Evolutionary conservation across 495 filamentous ascomycete species (phyloP).

Genomic region (Aspergillus wentii): DNA sequence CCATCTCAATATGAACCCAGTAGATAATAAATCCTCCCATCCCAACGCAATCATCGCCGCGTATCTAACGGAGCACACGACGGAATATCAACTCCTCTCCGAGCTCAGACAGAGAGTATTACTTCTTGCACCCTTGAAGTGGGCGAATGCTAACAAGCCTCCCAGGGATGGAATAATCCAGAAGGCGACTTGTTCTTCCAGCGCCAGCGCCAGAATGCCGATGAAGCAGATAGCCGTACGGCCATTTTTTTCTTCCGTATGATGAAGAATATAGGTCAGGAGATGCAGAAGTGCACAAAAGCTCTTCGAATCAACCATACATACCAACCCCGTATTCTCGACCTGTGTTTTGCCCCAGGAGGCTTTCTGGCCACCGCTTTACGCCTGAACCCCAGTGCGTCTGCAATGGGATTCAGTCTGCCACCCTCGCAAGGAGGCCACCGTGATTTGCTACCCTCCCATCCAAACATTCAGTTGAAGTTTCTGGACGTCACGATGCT

Average conservation of each 20-base stretch:
- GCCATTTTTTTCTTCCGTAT: constrained; percentile 21
- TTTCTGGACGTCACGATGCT: constrained; percentile 53
- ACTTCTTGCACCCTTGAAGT: too few species aligned
- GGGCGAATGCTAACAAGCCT: background rate
- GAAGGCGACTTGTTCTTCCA: constrained; percentile 37
- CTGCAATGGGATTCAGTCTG: constrained; percentile 38
- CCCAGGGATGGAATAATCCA: constrained; percentile 39
- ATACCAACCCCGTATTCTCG: constrained; percentile 29
- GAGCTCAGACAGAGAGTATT: too few species aligned
- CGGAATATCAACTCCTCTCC: too few species aligned
- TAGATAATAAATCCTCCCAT: too few species aligned
- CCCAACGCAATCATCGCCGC: too few species aligned
- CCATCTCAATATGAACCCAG: too few species aligned
- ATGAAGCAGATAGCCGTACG: constrained; percentile 14
- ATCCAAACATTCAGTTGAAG: constrained; percentile 12
- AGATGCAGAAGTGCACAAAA: constrained; percentile 18
- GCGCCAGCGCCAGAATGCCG: constrained; percentile 27
- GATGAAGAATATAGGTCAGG: constrained; percentile 27
- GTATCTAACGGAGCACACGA: too few species aligned
- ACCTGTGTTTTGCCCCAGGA: constrained; percentile 57
- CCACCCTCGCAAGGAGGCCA: constrained; percentile 37
- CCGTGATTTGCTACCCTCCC: constrained; percentile 23
- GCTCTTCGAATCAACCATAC: constrained; percentile 10
- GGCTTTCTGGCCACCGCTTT: constrained; percentile 39
- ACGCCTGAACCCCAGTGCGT: constrained; percentile 27